phyloP scores from a whole-genome alignment of 768 basidiomycete genomes.

The Tephrocybe sp. region DNA sequence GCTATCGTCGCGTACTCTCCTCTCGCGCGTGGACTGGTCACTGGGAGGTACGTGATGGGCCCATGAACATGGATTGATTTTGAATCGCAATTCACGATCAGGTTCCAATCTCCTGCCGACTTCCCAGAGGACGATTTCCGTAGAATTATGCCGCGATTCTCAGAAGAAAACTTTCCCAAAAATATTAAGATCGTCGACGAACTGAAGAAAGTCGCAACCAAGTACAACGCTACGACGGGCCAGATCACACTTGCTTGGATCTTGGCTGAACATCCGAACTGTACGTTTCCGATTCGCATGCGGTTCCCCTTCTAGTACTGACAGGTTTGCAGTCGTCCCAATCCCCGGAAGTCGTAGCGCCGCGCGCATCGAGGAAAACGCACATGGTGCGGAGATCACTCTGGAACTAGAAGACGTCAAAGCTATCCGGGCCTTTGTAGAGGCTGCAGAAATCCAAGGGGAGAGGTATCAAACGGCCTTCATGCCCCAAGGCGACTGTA shows the following conservation, averaged over 20 bases:
- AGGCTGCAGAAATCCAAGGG: slow-evolving; percentile 19
- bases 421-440: slow-evolving; percentile 22
- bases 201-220: slow-evolving; percentile 31
- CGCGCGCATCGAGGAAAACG: slow-evolving; percentile 22
- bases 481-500: slow-evolving; percentile 21
- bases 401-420: slow-evolving; percentile 20
- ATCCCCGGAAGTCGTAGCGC: slow-evolving; percentile 23
- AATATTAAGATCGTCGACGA: slow-evolving; percentile 34
- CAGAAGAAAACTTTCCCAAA: slow-evolving; percentile 41
- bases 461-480: slow-evolving; percentile 18
- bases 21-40: slow-evolving; percentile 48
- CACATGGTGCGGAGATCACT: slow-evolving; percentile 17
- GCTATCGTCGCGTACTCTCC: slow-evolving; percentile 49
- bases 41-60: slow-evolving; percentile 38
- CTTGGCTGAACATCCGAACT: slow-evolving; percentile 27
- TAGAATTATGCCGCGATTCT: slow-evolving; percentile 22
- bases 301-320: too few species aligned
- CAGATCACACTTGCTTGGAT: slow-evolving; percentile 50
- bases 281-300: too few species aligned
- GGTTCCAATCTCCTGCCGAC: slow-evolving; percentile 8
- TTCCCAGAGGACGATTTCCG: slow-evolving; percentile 5
- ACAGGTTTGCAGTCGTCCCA: slow-evolving; percentile 21
- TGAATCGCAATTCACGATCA: slow-evolving; percentile 10
- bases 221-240: slow-evolving; percentile 36
- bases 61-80: neutral